Evolutionary conservation across 495 filamentous ascomycete genomes (phyloP).

Genomic region (Zalerion maritima): DNA sequence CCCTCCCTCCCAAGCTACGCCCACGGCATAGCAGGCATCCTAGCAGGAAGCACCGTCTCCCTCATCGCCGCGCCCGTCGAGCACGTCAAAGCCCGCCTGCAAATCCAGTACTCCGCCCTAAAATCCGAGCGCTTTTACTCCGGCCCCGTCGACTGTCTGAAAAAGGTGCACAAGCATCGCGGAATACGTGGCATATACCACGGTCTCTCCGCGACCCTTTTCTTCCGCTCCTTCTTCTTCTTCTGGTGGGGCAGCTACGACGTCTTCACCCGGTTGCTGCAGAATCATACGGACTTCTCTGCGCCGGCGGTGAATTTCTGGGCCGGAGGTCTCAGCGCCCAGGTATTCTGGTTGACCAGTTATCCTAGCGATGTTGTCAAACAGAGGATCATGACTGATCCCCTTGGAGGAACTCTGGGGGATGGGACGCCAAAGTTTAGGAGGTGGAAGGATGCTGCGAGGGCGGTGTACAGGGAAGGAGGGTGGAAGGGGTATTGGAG

Average conservation of each 20-base stretch:
- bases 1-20: slow-evolving; percentile 57
- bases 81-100: slow-evolving; percentile 85
- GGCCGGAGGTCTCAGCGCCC: slow-evolving; percentile 84
- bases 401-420: slow-evolving; percentile 51
- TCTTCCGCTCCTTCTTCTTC: slow-evolving; percentile 91
- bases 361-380: slow-evolving; percentile 95
- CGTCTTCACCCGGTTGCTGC: slow-evolving; percentile 53
- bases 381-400: slow-evolving; percentile 95
- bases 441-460: slow-evolving; percentile 69
- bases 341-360: slow-evolving; percentile 82
- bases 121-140: slow-evolving; percentile 64
- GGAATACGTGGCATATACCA: slow-evolving; percentile 72
- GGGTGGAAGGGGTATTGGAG: slow-evolving; percentile 79
- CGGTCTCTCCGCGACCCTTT: slow-evolving; percentile 65
- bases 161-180: slow-evolving; percentile 50
- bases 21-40: slow-evolving; percentile 71
- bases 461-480: slow-evolving; percentile 55
- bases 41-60: slow-evolving; percentile 79
- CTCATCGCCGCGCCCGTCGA: slow-evolving; percentile 91
- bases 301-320: slow-evolving; percentile 84
- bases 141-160: slow-evolving; percentile 71
- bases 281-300: slow-evolving; percentile 51
- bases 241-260: slow-evolving; percentile 96
- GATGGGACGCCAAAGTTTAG: slow-evolving; percentile 57
- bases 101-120: slow-evolving; percentile 73